Conservation (phyloP, 2,329 filamentous ascomycete species). For the Scytalidium lignicola region DNA sequence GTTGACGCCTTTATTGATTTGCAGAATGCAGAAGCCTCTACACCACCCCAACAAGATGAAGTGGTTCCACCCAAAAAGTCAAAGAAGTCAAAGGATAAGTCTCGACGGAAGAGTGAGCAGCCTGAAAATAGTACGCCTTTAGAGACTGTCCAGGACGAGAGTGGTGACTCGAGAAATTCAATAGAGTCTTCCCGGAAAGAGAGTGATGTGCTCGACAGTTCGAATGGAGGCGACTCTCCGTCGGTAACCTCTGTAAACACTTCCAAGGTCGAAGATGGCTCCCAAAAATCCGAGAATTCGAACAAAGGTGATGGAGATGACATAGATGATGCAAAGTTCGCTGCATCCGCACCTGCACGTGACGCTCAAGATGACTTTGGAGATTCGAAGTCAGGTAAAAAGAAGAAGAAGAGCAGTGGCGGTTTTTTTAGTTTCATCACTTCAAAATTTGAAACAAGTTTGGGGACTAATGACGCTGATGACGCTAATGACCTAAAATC, state of each 20-base stretch:
- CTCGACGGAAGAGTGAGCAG: conserved; percentile 15
- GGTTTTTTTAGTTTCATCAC: conserved; percentile 39
- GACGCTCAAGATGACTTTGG: conserved; percentile 21
- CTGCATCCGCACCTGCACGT: conserved; percentile 36
- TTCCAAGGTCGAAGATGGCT: conserved; percentile 26
- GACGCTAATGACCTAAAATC: conserved; percentile 16
- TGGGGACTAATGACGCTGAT: conserved; percentile 17
- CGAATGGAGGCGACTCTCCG: conserved; percentile 35
- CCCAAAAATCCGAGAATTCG: conserved; percentile 28
- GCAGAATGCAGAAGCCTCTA: conserved; percentile 18
- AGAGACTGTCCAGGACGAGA: conserved; percentile 22
- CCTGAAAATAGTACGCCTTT: conserved; percentile 22
- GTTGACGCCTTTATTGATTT: conserved; percentile 27
- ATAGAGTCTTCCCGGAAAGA: conserved; percentile 31
- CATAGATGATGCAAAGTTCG: conserved; percentile 42
- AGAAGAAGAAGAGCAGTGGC: conserved; percentile 33
- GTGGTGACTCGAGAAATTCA: conserved; percentile 29
- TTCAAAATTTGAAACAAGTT: conserved; percentile 30
- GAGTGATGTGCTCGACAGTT: conserved; percentile 38
- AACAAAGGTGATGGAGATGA: conserved; percentile 39
- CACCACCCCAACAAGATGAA: conserved; percentile 27
- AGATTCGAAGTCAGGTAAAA: conserved; percentile 30
- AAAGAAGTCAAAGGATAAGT: conserved; percentile 32
- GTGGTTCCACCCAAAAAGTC: conserved; percentile 32
- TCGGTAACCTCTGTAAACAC: conserved; percentile 44